Conservation (phyloP, 176 grass and related monocot species). For the Carex pumila region DNA sequence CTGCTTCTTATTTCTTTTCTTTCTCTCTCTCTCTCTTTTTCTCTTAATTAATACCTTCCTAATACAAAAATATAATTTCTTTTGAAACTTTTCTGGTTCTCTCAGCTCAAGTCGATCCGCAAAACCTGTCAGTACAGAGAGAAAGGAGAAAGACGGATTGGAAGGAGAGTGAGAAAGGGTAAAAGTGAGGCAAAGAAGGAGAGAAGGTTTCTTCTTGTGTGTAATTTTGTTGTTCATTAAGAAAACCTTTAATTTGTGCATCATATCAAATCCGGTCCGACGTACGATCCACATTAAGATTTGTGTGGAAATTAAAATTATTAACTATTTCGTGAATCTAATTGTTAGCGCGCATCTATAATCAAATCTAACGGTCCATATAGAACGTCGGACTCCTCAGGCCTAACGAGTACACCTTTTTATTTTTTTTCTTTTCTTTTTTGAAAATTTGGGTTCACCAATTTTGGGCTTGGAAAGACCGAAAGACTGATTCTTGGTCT, state of each 20-base stretch:
- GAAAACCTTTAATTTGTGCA: background rate
- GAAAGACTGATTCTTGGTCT: no score
- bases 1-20: background rate
- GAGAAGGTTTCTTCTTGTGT: background rate
- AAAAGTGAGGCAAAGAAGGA: constrained; percentile 2
- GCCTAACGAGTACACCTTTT: no score
- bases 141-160: background rate
- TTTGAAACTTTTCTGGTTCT: background rate
- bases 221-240: background rate
- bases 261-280: no score
- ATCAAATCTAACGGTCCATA: no score
- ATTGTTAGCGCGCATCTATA: no score
- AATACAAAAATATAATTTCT: background rate
- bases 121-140: background rate
- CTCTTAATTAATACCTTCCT: background rate
- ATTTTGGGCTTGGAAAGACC: no score
- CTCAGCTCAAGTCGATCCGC: background rate
- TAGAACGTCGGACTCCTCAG: no score
- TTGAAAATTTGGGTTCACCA: no score
- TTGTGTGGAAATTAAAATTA: no score
- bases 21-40: background rate
- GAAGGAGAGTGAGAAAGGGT: background rate
- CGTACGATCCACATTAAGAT: no score
- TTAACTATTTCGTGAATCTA: no score
- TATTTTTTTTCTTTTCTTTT: no score